Percentiles rank a stretch among this genome's conserved stretches.
These are phyloP conservation scores for Fistulinella cinereoalba DNA, from an alignment of 1,284 basidiomycete genomes.

Conservation along the genomic window DNA sequence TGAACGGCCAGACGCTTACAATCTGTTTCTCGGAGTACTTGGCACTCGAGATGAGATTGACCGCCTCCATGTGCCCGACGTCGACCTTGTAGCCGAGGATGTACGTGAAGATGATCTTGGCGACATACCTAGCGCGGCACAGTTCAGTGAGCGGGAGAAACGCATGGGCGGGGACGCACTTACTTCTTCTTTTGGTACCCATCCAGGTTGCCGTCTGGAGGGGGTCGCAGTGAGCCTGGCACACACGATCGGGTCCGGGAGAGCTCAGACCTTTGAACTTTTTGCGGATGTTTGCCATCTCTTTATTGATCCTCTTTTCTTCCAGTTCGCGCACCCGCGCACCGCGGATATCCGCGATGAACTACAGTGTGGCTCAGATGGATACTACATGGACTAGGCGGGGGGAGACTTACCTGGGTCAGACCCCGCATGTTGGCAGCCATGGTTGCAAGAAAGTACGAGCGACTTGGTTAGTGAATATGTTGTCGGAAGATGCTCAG, in stretches of 20 bases:
- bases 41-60: slow-evolving; percentile 92
- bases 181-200: slow-evolving; percentile 99
- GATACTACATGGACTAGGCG: slow-evolving; percentile 1
- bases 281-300: slow-evolving; percentile 99
- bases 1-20: slow-evolving; percentile 46
- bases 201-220: slow-evolving; percentile 94
- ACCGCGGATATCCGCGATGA: slow-evolving; percentile 97
- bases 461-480: no score
- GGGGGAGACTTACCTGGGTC: slow-evolving; percentile 64
- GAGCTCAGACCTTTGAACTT: slow-evolving; percentile 85
- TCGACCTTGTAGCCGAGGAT: slow-evolving; percentile 99
- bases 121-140: slow-evolving; percentile 68
- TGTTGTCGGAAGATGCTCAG: neutral
- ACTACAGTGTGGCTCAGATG: slow-evolving; percentile 48
- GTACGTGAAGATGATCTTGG: slow-evolving; percentile 98
- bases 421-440: slow-evolving; percentile 86
- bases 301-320: slow-evolving; percentile 98
- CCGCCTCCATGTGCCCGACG: slow-evolving; percentile 98
- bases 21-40: slow-evolving; percentile 99
- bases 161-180: no score
- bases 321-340: slow-evolving; percentile 86
- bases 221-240: slow-evolving; percentile 4
- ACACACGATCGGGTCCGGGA: slow-evolving; percentile 4
- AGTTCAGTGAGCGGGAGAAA: no score
- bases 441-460: slow-evolving; percentile 52